A percentile compares a stretch with the other conserved stretches of the same genome.
phyloP scores from a whole-genome alignment of 1,284 basidiomycete species.

The Boletus austroedulis region DNA sequence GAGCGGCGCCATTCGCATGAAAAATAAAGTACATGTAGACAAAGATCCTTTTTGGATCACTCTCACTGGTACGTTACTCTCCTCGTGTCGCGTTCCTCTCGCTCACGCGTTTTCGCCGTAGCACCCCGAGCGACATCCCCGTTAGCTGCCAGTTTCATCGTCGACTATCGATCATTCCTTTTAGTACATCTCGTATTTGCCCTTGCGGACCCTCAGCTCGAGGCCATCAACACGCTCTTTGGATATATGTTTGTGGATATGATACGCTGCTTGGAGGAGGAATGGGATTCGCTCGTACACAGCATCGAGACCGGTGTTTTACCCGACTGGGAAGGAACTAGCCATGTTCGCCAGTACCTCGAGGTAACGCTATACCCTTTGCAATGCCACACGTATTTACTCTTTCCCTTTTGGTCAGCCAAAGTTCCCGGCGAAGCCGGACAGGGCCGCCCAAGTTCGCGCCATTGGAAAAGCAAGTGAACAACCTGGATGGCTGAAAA shows the following conservation, averaged over 20 bases:
- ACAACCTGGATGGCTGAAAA: constrained; percentile 17
- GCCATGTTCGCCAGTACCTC: constrained; percentile 17
- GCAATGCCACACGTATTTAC: not conserved
- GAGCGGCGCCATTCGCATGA: constrained; percentile 19
- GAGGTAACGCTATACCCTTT: constrained; percentile 8
- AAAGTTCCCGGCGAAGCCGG: constrained; percentile 11
- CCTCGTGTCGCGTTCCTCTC: not conserved
- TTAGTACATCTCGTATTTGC: constrained; percentile 21
- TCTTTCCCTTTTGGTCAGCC: constrained; percentile 1
- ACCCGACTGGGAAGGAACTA: constrained; percentile 18
- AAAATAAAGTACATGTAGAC: constrained; percentile 12
- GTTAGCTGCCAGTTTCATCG: constrained; percentile 17
- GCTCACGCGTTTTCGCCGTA: not conserved
- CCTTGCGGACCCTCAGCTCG: constrained; percentile 17
- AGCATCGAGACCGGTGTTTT: constrained; percentile 19
- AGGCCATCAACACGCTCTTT: constrained; percentile 20
- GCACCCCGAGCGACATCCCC: constrained; percentile 22
- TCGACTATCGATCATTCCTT: constrained; percentile 22
- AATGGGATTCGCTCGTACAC: constrained; percentile 19
- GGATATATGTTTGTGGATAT: constrained; percentile 20
- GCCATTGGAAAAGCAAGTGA: constrained; percentile 12
- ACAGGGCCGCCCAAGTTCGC: constrained; percentile 16
- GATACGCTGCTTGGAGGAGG: constrained; percentile 24
- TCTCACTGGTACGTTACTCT: constrained; percentile 7
- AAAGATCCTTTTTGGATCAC: constrained; percentile 14